phyloP scores from a whole-genome alignment of 1,139 yeast species.

The Kodamaea derodonti region DNA sequence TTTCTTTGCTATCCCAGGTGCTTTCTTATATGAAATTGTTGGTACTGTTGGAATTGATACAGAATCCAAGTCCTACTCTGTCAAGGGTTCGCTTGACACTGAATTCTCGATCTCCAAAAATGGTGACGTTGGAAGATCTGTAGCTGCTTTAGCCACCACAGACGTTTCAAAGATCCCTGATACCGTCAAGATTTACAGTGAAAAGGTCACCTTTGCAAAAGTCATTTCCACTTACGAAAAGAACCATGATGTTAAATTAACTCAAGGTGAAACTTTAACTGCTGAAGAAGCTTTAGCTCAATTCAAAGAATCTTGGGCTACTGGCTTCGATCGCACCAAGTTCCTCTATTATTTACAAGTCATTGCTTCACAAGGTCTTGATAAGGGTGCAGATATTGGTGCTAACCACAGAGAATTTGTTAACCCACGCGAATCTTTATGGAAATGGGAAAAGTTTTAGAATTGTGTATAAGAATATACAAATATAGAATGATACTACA shows the following conservation, averaged over 20 bases:
- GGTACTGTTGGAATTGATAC: conserved; percentile 36
- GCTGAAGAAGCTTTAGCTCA: conserved; percentile 29
- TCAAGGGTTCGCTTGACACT: conserved; percentile 39
- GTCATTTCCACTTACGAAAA: conserved; percentile 40
- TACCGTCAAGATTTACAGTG: conserved; percentile 41
- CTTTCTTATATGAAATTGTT: conserved; percentile 30
- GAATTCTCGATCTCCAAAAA: conserved; percentile 31
- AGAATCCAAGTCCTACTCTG: conserved; percentile 30
- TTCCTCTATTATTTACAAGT: conserved; percentile 30
- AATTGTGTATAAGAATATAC: too few species aligned
- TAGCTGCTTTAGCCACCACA: conserved; percentile 31
- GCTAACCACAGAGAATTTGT: conserved; percentile 45
- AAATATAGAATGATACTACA: too few species aligned
- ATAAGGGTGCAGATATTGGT: conserved; percentile 11
- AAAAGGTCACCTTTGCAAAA: conserved; percentile 32
- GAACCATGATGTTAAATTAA: conserved; percentile 32
- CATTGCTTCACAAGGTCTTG: conserved; percentile 26
- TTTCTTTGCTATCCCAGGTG: conserved; percentile 42
- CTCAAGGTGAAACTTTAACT: conserved; percentile 21
- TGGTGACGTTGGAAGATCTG: conserved; percentile 45
- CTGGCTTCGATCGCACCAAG: conserved; percentile 26
- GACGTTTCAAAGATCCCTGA: conserved; percentile 43
- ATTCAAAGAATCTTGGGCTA: conserved; percentile 24
- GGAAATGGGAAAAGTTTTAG: conserved; percentile 46
- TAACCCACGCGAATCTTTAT: conserved; percentile 50